These are phyloP conservation scores for Petrea volubilis DNA, from an alignment of 257 asterid species.

Conservation along the genomic window DNA sequence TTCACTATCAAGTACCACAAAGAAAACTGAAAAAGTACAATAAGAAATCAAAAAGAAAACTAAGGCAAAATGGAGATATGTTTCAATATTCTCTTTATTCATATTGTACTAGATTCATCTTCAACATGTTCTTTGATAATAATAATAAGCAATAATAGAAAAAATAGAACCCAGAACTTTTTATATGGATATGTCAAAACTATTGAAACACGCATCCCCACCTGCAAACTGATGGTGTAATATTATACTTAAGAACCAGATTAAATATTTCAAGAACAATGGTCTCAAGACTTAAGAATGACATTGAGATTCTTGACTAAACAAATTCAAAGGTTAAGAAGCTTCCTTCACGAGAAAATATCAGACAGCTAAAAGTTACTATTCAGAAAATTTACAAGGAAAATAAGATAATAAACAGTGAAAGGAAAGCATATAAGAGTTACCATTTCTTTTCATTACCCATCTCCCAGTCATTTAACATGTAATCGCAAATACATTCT, in stretches of 20 bases:
- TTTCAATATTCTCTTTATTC: too few species aligned
- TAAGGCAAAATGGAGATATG: not conserved
- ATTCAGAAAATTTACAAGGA: not conserved
- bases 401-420: not conserved
- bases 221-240: not conserved
- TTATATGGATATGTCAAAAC: not conserved
- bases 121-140: too few species aligned
- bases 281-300: not conserved
- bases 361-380: not conserved
- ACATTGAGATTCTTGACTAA: not conserved
- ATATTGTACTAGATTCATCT: not conserved
- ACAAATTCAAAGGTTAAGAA: not conserved
- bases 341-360: not conserved
- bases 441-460: not conserved
- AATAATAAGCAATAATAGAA: not conserved
- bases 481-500: not conserved
- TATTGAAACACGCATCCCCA: not conserved
- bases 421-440: not conserved
- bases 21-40: too few species aligned
- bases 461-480: not conserved
- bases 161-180: not conserved
- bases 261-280: not conserved
- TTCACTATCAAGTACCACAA: not conserved
- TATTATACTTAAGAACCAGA: not conserved
- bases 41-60: not conserved